phyloP scores from a whole-genome alignment of 2,329 filamentous ascomycete genomes.

The Botrytis galanthina region DNA sequence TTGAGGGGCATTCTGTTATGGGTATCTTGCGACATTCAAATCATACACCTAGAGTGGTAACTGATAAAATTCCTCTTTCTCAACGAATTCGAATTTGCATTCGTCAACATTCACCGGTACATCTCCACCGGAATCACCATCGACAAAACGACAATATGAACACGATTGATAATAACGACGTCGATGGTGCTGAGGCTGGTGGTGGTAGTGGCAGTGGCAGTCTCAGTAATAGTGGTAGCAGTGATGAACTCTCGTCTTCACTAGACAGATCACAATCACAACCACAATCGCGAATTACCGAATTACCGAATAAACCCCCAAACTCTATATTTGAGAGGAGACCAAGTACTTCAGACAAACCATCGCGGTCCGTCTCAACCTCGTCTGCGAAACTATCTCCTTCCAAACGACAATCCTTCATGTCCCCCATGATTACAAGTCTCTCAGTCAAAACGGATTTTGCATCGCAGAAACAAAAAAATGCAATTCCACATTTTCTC shows the following conservation, averaged over 20 bases:
- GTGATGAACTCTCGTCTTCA: background rate
- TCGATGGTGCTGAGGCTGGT: background rate
- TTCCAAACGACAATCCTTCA: background rate
- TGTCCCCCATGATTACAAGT: background rate
- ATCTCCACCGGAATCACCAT: conserved; percentile 9
- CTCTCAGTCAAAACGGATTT: conserved; percentile 16
- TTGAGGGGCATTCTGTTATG: background rate
- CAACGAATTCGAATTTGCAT: conserved; percentile 19
- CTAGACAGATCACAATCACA: background rate
- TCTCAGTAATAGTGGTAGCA: background rate
- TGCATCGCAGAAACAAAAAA: background rate
- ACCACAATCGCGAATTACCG: background rate
- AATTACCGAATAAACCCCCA: background rate
- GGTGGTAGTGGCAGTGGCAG: background rate
- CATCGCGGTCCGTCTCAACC: conserved; percentile 13
- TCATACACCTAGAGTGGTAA: background rate
- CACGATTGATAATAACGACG: background rate
- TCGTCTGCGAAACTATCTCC: conserved; percentile 2
- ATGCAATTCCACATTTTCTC: background rate
- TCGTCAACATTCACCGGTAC: conserved; percentile 8
- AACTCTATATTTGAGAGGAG: conserved; percentile 10
- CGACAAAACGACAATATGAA: background rate
- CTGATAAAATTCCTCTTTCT: conserved; percentile 8
- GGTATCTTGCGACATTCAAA: conserved; percentile 16
- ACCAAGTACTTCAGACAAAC: conserved; percentile 14